Conservation (phyloP, 768 basidiomycete species). For the Suillus decipiens region DNA sequence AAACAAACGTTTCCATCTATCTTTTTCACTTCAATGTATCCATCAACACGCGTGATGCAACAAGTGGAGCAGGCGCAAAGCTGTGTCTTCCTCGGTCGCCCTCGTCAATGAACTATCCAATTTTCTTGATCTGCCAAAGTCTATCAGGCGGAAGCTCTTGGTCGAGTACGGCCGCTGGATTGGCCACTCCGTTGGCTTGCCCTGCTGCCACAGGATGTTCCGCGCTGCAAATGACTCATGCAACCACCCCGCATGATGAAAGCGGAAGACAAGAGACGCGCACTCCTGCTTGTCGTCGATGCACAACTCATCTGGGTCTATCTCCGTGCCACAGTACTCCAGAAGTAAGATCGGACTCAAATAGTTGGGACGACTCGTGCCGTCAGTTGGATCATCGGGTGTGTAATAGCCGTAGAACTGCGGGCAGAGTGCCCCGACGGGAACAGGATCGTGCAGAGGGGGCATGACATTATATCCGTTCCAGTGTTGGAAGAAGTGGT, state of each 20-base stretch:
- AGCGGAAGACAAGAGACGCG: constrained; percentile 39
- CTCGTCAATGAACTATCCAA: not conserved
- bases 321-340: constrained; percentile 46
- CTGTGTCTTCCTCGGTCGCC: not conserved
- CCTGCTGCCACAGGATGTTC: constrained; percentile 47
- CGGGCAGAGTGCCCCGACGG: constrained; percentile 53
- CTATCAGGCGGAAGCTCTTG: constrained; percentile 49
- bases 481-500: constrained; percentile 30
- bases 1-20: not conserved
- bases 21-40: not conserved
- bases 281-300: constrained; percentile 44
- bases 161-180: constrained; percentile 1
- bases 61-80: not conserved
- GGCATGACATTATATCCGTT: constrained; percentile 25
- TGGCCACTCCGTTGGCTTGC: constrained; percentile 38
- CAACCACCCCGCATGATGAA: constrained; percentile 39
- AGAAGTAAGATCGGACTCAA: constrained; percentile 46
- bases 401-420: constrained; percentile 67
- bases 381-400: constrained; percentile 26
- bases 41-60: not conserved
- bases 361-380: constrained; percentile 14
- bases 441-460: constrained; percentile 43
- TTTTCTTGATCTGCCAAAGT: constrained; percentile 45
- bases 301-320: constrained; percentile 30
- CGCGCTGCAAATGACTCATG: constrained; percentile 45